phyloP scores from a whole-genome alignment of 495 filamentous ascomycete genomes.

The Filosporella fistucella region DNA sequence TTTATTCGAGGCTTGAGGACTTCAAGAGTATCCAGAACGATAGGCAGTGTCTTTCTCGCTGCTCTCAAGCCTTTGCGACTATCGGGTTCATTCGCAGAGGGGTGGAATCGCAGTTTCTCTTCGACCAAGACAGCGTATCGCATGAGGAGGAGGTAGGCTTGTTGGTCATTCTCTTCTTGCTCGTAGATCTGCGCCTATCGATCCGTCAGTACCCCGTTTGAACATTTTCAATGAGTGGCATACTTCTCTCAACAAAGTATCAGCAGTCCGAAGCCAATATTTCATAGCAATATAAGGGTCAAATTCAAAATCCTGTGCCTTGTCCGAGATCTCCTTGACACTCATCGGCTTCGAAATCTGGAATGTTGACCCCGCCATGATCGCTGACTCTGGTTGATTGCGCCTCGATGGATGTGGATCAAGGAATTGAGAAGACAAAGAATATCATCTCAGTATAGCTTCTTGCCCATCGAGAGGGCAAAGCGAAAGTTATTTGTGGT shows the following conservation, averaged over 20 bases:
- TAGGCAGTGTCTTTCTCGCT: conserved; percentile 10
- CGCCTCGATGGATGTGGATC: background rate
- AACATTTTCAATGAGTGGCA: background rate
- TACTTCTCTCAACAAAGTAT: conserved; percentile 76
- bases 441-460: no score
- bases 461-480: no score
- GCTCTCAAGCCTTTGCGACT: conserved; percentile 26
- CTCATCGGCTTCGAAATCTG: conserved; percentile 53
- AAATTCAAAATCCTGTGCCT: conserved; percentile 75
- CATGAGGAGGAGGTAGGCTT: conserved; percentile 82
- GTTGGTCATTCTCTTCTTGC: conserved; percentile 76
- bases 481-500: no score
- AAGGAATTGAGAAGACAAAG: no score
- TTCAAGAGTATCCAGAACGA: conserved; percentile 55
- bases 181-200: conserved; percentile 71
- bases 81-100: conserved; percentile 44
- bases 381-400: conserved; percentile 5
- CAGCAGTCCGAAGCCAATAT: conserved; percentile 78
- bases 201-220: conserved; percentile 6
- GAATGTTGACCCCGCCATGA: conserved; percentile 21
- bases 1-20: conserved; percentile 62
- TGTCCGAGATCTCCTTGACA: conserved; percentile 64
- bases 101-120: conserved; percentile 55
- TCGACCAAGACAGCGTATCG: conserved; percentile 72
- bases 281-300: conserved; percentile 65